These are phyloP conservation scores for Pseudonitzschia delicatissima DNA, from an alignment of 108 stramenopile genomes.

Conservation along the genomic window DNA sequence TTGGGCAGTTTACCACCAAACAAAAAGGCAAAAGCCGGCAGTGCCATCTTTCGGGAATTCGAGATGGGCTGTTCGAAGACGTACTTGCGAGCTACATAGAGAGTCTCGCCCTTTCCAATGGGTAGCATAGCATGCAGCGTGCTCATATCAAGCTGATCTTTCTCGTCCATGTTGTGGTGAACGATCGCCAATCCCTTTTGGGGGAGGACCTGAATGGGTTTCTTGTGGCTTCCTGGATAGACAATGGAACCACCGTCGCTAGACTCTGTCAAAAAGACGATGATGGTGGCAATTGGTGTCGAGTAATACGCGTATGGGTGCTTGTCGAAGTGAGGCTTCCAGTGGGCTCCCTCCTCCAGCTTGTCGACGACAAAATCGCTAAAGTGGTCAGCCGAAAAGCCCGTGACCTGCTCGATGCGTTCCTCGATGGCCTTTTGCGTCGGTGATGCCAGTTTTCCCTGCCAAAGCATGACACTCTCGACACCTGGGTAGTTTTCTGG, in stretches of 20 bases:
- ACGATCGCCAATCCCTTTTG: slow-evolving; percentile 79
- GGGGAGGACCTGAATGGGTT: slow-evolving; percentile 63
- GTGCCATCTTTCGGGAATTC: slow-evolving; percentile 51
- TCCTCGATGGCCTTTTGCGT: slow-evolving; percentile 74
- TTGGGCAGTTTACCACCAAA: slow-evolving; percentile 68
- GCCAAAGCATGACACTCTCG: slow-evolving; percentile 74
- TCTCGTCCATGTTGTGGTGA: slow-evolving; percentile 81
- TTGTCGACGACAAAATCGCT: slow-evolving; percentile 78
- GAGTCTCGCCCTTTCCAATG: slow-evolving; percentile 14
- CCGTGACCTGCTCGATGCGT: slow-evolving; percentile 87
- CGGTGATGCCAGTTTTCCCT: slow-evolving; percentile 61
- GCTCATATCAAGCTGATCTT: slow-evolving; percentile 54
- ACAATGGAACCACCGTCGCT: slow-evolving; percentile 53
- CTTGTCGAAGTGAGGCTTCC: slow-evolving; percentile 65
- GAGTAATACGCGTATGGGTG: slow-evolving; percentile 28
- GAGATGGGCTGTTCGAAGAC: slow-evolving; percentile 65
- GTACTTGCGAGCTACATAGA: slow-evolving; percentile 82
- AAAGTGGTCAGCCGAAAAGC: slow-evolving; percentile 72
- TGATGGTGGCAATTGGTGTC: slow-evolving; percentile 71
- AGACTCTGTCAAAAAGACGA: slow-evolving; percentile 71
- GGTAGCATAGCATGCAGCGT: slow-evolving; percentile 69
- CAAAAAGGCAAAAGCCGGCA: slow-evolving; percentile 68
- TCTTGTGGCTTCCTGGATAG: slow-evolving; percentile 43
- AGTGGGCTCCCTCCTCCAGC: slow-evolving; percentile 48
- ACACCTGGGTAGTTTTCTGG: slow-evolving; percentile 43